These are phyloP conservation scores for Cichorium intybus DNA, from an alignment of 140 eudicot species.

Conservation along the genomic window DNA sequence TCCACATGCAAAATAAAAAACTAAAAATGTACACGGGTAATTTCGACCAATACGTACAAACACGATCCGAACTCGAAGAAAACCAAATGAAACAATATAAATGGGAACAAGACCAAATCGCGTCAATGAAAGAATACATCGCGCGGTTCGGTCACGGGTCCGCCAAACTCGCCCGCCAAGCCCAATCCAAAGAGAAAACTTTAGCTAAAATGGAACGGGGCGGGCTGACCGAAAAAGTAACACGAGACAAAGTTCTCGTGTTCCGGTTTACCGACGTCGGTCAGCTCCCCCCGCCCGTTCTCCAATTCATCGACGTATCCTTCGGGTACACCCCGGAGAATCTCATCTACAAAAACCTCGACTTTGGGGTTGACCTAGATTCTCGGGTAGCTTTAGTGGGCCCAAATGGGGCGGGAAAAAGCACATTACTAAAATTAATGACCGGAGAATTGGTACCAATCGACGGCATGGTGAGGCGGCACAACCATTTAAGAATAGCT, in stretches of 20 bases:
- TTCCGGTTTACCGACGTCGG: constrained; percentile 78
- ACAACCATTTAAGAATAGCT: constrained; percentile 72
- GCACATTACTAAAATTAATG: constrained; percentile 87
- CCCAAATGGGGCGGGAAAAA: constrained; percentile 98
- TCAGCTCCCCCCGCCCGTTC: constrained; percentile 85
- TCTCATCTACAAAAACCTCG: constrained; percentile 72
- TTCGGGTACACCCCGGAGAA: constrained; percentile 89
- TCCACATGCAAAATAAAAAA: constrained; percentile 86
- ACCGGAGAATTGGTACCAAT: constrained; percentile 74
- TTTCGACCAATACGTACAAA: constrained; percentile 81
- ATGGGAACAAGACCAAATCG: constrained; percentile 97
- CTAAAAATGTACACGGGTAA: constrained; percentile 80
- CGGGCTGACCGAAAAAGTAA: constrained; percentile 76
- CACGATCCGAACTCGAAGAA: constrained; percentile 88
- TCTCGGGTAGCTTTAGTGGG: constrained; percentile 92
- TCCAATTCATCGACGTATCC: constrained; percentile 69
- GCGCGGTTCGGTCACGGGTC: constrained; percentile 92
- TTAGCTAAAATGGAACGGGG: constrained; percentile 93
- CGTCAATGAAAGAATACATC: constrained; percentile 87
- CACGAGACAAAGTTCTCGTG: constrained; percentile 61
- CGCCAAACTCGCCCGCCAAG: constrained; percentile 88
- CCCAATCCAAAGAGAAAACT: constrained; percentile 88
- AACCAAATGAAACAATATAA: constrained; percentile 96
- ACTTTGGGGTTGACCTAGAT: constrained; percentile 89
- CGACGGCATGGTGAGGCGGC: constrained; percentile 86